Evolutionary conservation across 73 alveolate genomes (phyloP).

Genomic region (Uronychia binucleata): DNA sequence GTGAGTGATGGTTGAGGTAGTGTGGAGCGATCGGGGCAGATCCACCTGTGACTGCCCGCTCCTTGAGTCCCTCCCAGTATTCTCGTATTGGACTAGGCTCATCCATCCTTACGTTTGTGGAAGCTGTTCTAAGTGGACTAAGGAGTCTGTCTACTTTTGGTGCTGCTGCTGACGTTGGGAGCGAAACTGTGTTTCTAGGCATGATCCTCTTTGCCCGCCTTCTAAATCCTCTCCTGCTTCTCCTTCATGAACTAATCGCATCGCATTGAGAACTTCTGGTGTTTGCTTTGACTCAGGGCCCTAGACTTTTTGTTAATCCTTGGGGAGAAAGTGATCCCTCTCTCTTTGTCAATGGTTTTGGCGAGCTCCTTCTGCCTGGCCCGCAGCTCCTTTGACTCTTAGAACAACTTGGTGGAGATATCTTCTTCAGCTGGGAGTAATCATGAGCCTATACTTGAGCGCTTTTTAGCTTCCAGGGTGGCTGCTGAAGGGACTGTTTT

Average conservation of each 20-base stretch:
- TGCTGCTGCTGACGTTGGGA: neutral
- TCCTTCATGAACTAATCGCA: neutral
- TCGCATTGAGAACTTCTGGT: neutral
- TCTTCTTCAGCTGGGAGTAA: neutral
- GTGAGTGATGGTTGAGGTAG: too few relatives aligned
- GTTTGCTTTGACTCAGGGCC: neutral
- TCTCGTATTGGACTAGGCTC: too few relatives aligned
- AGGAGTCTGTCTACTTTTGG: too few relatives aligned
- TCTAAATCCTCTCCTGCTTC: neutral
- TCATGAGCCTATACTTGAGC: too few relatives aligned
- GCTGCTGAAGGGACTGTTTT: too few relatives aligned
- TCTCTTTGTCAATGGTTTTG: neutral
- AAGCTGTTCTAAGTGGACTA: too few relatives aligned
- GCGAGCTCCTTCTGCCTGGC: neutral
- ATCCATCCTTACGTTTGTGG: too few relatives aligned
- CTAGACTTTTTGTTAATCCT: neutral
- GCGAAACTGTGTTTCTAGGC: neutral
- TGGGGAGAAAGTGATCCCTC: neutral
- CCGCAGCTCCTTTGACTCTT: neutral
- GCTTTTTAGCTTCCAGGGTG: too few relatives aligned
- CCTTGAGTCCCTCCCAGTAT: too few relatives aligned
- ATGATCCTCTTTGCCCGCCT: neutral
- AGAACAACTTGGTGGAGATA: neutral
- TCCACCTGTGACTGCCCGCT: too few relatives aligned
- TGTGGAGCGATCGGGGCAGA: too few relatives aligned